Base-by-base conservation (phyloP, 179 eudicot species). In the Nepenthes alata region DNA sequence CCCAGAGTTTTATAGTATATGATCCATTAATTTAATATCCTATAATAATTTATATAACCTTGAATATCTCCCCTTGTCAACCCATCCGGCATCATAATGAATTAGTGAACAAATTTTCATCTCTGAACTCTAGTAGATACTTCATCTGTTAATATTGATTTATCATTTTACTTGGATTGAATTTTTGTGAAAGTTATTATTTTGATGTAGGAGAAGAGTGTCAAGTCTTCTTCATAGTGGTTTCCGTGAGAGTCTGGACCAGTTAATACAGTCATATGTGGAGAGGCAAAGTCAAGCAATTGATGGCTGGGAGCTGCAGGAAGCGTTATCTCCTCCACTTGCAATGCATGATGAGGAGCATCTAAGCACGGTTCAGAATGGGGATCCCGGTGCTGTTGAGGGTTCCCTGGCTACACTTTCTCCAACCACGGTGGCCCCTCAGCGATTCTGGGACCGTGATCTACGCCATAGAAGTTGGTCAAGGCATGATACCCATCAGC, bases 211-310 rank as follows among this genome's bases (percentile, higher is more conserved):
- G 93, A 82, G 98, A 80, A 85, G 85, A 69, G 98, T 93, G 62
- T 93, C 98, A 15, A 93, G 86, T 79, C 97, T 93, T 71, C 97
- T 93, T 66, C 89, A 81, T 25, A 93, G 98, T 66, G 97, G 91
- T 72, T 93, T 93, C 58, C 97, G 98, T 45, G 97, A 87, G 77
- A 93, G 94, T 77, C 65, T 93, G 53, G 93, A 93, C 73, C 97
- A 90, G 61, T 73, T 93, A 63, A 82, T 93, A 62, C 95, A 84
- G 72, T 86, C 98, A 55, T 93, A 93, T 68, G 98, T 85, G 57
- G 88, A 80, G 67, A 87, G 98, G 74, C 95, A 83, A 77, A 77
- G 83, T 58, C 83, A 77, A 63, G 72, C 80, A 70, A 85, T 90
- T 38, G 85, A 80, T 41, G 95, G 85, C 63, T 89, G 94, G 97